phyloP scores from a whole-genome alignment of 2,329 filamentous ascomycete genomes.

The Rachicladosporium sp. region DNA sequence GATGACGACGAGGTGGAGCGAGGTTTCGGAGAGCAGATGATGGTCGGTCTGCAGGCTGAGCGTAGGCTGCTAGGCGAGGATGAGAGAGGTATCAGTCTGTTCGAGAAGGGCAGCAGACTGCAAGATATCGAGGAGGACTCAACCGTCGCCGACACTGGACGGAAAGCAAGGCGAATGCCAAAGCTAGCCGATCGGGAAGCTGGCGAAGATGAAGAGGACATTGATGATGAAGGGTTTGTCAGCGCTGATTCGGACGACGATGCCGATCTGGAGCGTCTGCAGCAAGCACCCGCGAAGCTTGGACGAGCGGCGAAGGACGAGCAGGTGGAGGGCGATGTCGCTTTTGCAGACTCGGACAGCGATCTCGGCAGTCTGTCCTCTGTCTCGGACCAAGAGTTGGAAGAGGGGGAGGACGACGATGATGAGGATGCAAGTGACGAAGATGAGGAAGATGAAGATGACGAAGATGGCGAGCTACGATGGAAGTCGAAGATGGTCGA shows the following conservation, averaged over 20 bases:
- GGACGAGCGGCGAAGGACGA: slow-evolving; percentile 35
- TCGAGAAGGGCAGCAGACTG: slow-evolving; percentile 63
- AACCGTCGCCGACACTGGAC: slow-evolving; percentile 25
- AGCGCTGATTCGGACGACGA: slow-evolving; percentile 44
- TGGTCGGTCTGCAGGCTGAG: slow-evolving; percentile 77
- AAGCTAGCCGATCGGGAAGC: slow-evolving; percentile 37
- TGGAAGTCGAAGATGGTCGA: slow-evolving; percentile 86
- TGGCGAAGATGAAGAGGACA: slow-evolving; percentile 39
- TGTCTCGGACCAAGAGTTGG: slow-evolving; percentile 43
- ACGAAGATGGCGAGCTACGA: slow-evolving; percentile 58
- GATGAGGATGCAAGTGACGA: slow-evolving; percentile 30
- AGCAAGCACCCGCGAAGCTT: slow-evolving; percentile 35
- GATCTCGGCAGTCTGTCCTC: slow-evolving; percentile 80
- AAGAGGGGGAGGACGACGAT: slow-evolving; percentile 27
- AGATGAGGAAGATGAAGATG: slow-evolving; percentile 49
- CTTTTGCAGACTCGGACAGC: slow-evolving; percentile 93
- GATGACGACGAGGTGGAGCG: slow-evolving; percentile 56
- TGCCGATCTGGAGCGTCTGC: slow-evolving; percentile 29
- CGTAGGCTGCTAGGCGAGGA: slow-evolving; percentile 70
- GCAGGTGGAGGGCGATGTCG: slow-evolving; percentile 55
- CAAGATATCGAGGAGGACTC: slow-evolving; percentile 41
- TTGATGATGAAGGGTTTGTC: slow-evolving; percentile 36
- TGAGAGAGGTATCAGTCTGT: slow-evolving; percentile 72
- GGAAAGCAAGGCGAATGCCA: slow-evolving; percentile 34
- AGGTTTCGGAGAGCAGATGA: slow-evolving; percentile 90